Percentiles rank a stretch among this genome's conserved stretches.
phyloP scores from a whole-genome alignment of 2,329 filamentous ascomycete genomes.

The Pseudogymnoascus sp. region DNA sequence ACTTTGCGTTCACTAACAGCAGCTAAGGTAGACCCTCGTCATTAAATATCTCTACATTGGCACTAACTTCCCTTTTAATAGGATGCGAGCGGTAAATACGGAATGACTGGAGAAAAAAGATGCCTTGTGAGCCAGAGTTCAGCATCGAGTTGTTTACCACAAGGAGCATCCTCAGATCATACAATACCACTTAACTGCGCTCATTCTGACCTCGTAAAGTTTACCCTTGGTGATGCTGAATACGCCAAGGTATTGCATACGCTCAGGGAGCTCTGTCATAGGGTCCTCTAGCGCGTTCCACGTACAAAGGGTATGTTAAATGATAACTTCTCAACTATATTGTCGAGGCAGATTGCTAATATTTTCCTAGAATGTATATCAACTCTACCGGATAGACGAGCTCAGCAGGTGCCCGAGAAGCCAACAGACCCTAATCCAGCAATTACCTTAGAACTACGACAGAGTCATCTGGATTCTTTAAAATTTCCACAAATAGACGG shows the following conservation, averaged over 20 bases:
- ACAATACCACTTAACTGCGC: background rate
- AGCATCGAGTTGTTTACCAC: background rate
- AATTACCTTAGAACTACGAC: no score
- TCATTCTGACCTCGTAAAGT: slow-evolving; percentile 10
- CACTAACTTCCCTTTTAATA: background rate
- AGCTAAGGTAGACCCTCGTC: background rate
- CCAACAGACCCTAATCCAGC: no score
- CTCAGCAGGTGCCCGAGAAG: no score
- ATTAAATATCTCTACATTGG: background rate
- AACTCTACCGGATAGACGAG: no score
- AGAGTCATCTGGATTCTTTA: no score
- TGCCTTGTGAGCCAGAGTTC: background rate
- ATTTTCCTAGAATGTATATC: no score
- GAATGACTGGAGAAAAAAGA: background rate
- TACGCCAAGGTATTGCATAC: background rate
- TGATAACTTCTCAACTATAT: no score
- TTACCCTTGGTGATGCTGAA: background rate
- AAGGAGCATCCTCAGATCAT: background rate
- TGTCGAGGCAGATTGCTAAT: no score
- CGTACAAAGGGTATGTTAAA: no score
- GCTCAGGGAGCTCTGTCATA: no score
- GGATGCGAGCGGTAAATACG: background rate
- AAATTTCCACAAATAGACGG: no score
- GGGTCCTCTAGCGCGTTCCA: no score
- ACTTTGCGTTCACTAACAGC: slow-evolving; percentile 13